Evolutionary conservation across 2,329 filamentous ascomycete species (phyloP), one percentile per base, ranked within the genome.

Genomic region (Microcera coccophila): DNA sequence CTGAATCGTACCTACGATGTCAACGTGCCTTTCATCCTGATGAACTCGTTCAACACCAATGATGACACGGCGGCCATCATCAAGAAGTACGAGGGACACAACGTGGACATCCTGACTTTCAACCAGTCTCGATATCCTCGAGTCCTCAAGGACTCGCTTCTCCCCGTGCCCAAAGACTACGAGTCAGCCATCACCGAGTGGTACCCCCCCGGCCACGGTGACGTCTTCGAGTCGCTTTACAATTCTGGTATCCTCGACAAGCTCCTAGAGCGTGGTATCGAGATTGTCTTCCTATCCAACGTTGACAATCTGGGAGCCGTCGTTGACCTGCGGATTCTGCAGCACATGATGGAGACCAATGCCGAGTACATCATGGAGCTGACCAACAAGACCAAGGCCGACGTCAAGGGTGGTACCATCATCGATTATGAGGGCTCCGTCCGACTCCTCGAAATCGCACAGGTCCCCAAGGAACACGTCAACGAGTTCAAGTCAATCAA

Each of bases 401-500:
- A 98, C 65, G 93, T 98, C 73, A 98, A 98, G 87, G 93, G 93
- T 84, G 93, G 93, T 74, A 98, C 93, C 70, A 98, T 98, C 70
- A 98, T 98, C 64, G 91, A 98, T 76, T 96, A 96, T 73, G 93
- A 98, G 68, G 91, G 91, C 63, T 90, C 87, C 44, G 91, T 94
- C 58, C 90, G 93, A 65, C 85, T 98, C 56, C 86, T 98, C 40
- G 93, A 98, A 77, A 96, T 98, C 62, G 93, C 93, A 12, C 93
- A 98, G 78, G 93, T 98, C 26, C 93, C 93, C 72, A 98, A 97
- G 83, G 89, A 98, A 78, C 93, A 98, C 74, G 88, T 93, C 69
- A 97, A 98, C 75, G 93, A 98, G 76, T 98, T 98, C 88, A 98
- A 98, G 84, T 96, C 90, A 37, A 98, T 98, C 80, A 98, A 98